phyloP scores from a whole-genome alignment of 228 moss, liverwort and hornwort genomes.

The Sphagnum magellanicum region DNA sequence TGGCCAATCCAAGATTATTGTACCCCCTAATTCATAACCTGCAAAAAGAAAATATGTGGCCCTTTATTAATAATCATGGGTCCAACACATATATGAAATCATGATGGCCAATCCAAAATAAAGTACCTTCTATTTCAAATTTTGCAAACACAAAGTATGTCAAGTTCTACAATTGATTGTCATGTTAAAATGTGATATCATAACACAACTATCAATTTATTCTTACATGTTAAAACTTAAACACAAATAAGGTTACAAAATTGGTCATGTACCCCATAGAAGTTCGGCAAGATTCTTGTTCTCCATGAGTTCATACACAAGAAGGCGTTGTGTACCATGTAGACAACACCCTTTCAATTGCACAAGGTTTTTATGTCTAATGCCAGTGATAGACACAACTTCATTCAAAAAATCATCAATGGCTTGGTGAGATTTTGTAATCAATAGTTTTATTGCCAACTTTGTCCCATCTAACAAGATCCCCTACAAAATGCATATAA shows the following conservation, averaged over 20 bases:
- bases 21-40: neutral
- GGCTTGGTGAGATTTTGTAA: neutral
- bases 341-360: conserved; percentile 20
- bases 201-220: neutral
- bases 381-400: conserved; percentile 20
- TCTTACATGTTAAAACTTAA: neutral
- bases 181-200: too few species aligned
- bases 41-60: neutral
- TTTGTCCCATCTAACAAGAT: too few species aligned
- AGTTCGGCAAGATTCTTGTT: conserved; percentile 8
- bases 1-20: conserved; percentile 10
- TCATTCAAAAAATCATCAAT: conserved; percentile 18
- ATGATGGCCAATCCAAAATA: neutral
- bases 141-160: neutral
- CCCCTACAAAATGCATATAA: too few species aligned
- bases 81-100: neutral
- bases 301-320: conserved; percentile 18
- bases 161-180: neutral
- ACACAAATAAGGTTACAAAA: too few species aligned
- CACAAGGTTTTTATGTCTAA: conserved; percentile 20
- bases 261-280: conserved; percentile 2
- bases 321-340: conserved; percentile 18
- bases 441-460: neutral
- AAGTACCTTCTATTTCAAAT: neutral
- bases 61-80: neutral